Evolutionary conservation across 1,284 basidiomycete genomes (phyloP), one percentile per base, ranked within the genome.

Genomic region (Moniliophthora roreri): DNA sequence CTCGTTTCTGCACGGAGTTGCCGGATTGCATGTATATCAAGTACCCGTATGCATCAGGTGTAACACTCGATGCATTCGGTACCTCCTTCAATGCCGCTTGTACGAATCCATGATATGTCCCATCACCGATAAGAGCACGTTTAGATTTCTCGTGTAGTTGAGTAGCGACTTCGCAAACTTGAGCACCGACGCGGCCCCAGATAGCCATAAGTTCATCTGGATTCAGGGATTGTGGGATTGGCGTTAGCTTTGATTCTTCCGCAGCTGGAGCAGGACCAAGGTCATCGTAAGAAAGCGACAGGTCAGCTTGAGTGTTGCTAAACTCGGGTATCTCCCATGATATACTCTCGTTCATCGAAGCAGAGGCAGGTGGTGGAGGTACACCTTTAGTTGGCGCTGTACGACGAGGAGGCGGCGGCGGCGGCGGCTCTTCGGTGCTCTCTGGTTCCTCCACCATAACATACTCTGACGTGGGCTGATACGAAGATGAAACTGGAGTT

Each of bases 21-120:
- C 80, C 87, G 8, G 77, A 81, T 70, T 95, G 93, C 54, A 80
- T 75, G 64, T 91, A 94, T 28, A 94, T 75, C 7, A 88, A 69
- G 63, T 89, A 81, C 0, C 91, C 92, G 68, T 87, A 92, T 10
- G 73, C 73, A 36, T 67, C 62, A 47, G 69, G 66, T 54, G 61
- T 51, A 40, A 66, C 54, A 52, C 67, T 45, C 13, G 70, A 68
- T 7, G 82, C 84, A 55, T 78, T 80, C 3, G 82, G 82, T 5
- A 85, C 82, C 60, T 84, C 77, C 15, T 69, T 68, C 37, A 94
- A 66, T 3, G 85, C 85, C 5, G 85, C 77, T 13, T 76, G 67
- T 13, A 95, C 79, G 65, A 95, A 95, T 2, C 91, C 91, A 1
- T 78, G 72, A 52, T 90, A 87, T 23, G 88, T 87, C 1, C 93